Conservation (phyloP, 1,284 basidiomycete species). For the Malassezia sympodialis region DNA sequence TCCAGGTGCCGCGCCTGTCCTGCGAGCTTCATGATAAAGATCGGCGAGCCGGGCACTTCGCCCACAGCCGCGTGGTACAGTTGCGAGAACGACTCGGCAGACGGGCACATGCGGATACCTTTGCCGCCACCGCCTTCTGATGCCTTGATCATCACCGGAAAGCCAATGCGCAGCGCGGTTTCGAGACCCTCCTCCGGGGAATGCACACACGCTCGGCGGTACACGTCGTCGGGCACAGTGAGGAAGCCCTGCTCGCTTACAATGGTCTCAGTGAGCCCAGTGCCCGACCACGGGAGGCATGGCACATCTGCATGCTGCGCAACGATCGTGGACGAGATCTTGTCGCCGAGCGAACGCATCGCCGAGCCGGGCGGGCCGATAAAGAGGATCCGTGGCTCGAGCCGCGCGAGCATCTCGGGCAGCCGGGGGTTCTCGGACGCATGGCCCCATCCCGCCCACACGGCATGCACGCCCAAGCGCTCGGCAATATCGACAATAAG, state of each 20-base stretch:
- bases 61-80: constrained; percentile 82
- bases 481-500: constrained; percentile 97
- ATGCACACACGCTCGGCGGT: constrained; percentile 78
- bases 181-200: constrained; percentile 77
- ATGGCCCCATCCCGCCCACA: constrained; percentile 99
- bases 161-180: constrained; percentile 80
- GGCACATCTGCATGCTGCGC: constrained; percentile 96
- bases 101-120: constrained; percentile 53
- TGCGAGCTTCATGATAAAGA: constrained; percentile 99
- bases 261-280: constrained; percentile 79
- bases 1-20: constrained; percentile 94
- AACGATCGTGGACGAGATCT: constrained; percentile 98
- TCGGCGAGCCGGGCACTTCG: constrained; percentile 92
- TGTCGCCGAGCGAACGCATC: constrained; percentile 98
- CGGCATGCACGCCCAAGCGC: constrained; percentile 91
- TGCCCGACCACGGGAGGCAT: constrained; percentile 97
- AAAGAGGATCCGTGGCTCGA: constrained; percentile 92
- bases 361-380: constrained; percentile 97
- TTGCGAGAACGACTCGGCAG: constrained; percentile 77
- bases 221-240: constrained; percentile 82
- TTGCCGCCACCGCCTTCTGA: constrained; percentile 98
- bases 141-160: constrained; percentile 99
- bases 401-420: constrained; percentile 84
- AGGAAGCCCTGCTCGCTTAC: constrained; percentile 83
- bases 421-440: constrained; percentile 97